Evolutionary conservation across 2,329 filamentous ascomycete genomes (phyloP), one percentile per base, ranked within the genome.

Genomic region (Sporothrix pseudoabietina): DNA sequence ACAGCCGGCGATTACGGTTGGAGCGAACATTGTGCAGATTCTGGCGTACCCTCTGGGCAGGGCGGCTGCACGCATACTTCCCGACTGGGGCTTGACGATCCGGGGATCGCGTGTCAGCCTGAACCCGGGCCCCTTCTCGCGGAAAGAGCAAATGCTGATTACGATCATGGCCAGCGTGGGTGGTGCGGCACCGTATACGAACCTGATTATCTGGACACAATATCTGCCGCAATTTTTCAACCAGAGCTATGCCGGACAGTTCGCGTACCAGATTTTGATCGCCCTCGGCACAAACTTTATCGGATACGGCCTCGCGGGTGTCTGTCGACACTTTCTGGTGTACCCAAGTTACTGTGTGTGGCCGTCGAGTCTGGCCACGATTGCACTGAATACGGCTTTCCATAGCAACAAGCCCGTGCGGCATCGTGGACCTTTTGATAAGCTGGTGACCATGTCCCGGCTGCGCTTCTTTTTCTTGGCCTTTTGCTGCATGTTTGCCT

Each of bases 281-380:
- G 83, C 81, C 0, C 78, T 88, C 8, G 83, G 83, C 0, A 87
- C 85, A 41, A 86, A 87, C 77, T 85, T 87, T 69, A 85, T 88
- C 49, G 87, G 87, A 19, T 88, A 87, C 71, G 87, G 87, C 0
- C 79, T 88, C 55, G 86, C 87, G 10, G 87, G 87, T 16, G 63
- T 86, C 1, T 81, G 80, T 16, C 82, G 85, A 4, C 80, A 84
- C 0, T 87, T 87, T 76, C 79, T 88, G 3, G 85, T 88, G 8
- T 86, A 86, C 32, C 85, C 85, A 0, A 80, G 85, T 0, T 84
- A 83, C 77, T 85, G 84, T 76, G 82, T 88, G 1, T 88, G 87
- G 87, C 86, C 85, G 0, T 80, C 82, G 1, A 81, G 83, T 0
- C 77, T 88, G 9, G 82, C 82, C 0, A 85, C 82, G 6, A 84